Conservation (phyloP, 225 moss, liverwort and hornwort species). For the Physcomitrium patens region DNA sequence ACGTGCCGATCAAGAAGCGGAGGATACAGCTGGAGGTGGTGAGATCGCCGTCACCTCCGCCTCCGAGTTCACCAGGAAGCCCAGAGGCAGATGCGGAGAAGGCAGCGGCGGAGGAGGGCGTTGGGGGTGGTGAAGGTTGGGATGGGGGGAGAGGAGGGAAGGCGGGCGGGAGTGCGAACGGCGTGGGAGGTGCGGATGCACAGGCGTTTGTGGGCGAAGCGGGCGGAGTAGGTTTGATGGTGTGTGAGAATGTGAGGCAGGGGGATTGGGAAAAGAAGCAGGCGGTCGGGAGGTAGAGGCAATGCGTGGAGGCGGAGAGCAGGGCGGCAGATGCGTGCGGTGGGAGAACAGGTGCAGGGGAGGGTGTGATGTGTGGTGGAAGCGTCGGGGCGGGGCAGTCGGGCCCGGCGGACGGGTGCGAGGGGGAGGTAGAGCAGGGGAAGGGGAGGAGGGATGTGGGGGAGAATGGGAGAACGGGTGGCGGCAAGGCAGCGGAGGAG, state of each 20-base stretch:
- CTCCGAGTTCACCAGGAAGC: slow-evolving; percentile 72
- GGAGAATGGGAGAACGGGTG: slow-evolving; percentile 38
- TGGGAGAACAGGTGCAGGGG: slow-evolving; percentile 22
- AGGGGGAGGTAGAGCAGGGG: slow-evolving; percentile 31
- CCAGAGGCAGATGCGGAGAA: slow-evolving; percentile 44
- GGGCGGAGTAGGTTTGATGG: slow-evolving; percentile 12
- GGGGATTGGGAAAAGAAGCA: slow-evolving; percentile 1
- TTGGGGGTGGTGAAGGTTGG: slow-evolving; percentile 40
- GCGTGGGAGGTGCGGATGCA: slow-evolving; percentile 11
- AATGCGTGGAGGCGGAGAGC: neutral
- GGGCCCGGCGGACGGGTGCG: slow-evolving; percentile 29
- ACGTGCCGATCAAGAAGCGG: slow-evolving; percentile 97
- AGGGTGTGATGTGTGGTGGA: slow-evolving; percentile 16
- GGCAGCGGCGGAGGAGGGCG: slow-evolving; percentile 43
- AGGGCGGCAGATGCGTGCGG: slow-evolving; percentile 21
- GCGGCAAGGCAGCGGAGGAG: slow-evolving; percentile 19
- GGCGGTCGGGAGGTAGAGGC: neutral
- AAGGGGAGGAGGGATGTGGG: slow-evolving; percentile 25
- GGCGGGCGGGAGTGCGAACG: slow-evolving; percentile 32
- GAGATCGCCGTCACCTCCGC: slow-evolving; percentile 92
- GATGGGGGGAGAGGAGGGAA: slow-evolving; percentile 43
- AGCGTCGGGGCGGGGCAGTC: slow-evolving; percentile 26
- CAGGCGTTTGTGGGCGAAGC: slow-evolving; percentile 23
- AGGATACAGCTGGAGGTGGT: slow-evolving; percentile 88
- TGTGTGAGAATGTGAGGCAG: slow-evolving; percentile 16